phyloP scores from a whole-genome alignment of 768 basidiomycete species.

The Mycena venus region DNA sequence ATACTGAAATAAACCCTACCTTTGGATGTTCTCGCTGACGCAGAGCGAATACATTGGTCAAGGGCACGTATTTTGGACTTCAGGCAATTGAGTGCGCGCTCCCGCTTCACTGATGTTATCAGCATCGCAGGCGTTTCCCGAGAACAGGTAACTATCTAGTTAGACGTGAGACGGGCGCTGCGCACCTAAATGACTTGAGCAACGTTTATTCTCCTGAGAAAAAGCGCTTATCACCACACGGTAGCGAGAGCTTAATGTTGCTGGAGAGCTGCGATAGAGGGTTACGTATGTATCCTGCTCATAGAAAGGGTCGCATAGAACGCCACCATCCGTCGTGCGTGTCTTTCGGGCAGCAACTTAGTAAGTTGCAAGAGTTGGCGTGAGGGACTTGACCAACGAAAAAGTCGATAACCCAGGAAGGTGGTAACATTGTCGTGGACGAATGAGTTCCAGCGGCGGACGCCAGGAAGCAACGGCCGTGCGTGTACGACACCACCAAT shows the following conservation, averaged over 20 bases:
- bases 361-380: not conserved
- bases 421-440: constrained; percentile 1
- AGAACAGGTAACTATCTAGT: not conserved
- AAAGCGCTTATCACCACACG: constrained; percentile 27
- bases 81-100: not conserved
- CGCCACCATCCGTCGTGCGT: not conserved
- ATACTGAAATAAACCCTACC: not conserved
- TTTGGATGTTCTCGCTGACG: not conserved
- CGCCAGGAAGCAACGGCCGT: not conserved
- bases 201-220: constrained; percentile 11
- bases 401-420: not conserved
- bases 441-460: not conserved
- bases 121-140: not conserved
- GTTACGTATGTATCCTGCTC: not conserved
- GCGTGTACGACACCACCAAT: not conserved
- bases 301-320: not conserved
- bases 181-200: not conserved
- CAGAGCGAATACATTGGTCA: not conserved
- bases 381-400: not conserved
- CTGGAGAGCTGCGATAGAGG: not conserved
- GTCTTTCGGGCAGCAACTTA: not conserved
- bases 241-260: not conserved
- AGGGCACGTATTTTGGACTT: not conserved
- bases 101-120: not conserved
- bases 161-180: constrained; percentile 7